phyloP scores from a whole-genome alignment of 192 early-diverging fungal genomes.

The Coemansia sp. region DNA sequence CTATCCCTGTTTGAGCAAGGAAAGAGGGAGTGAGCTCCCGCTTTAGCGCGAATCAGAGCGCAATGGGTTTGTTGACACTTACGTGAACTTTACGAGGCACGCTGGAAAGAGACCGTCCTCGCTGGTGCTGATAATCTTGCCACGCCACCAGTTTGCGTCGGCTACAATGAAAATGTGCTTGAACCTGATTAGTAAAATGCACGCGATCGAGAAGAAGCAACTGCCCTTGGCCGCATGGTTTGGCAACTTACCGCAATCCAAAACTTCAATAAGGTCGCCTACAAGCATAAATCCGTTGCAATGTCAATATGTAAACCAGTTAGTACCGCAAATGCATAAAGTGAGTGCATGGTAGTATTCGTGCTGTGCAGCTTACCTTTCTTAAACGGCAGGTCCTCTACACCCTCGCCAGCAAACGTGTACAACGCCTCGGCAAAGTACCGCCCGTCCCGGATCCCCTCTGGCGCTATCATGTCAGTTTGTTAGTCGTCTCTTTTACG shows the following conservation, averaged over 20 bases:
- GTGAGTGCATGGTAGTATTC: not conserved
- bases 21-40: not conserved
- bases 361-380: conserved; percentile 26
- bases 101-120: conserved; percentile 56
- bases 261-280: conserved; percentile 48
- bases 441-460: conserved; percentile 52
- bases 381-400: conserved; percentile 55
- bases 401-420: conserved; percentile 55
- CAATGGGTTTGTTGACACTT: conserved; percentile 28
- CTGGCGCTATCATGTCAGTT: conserved; percentile 46
- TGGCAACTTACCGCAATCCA: conserved; percentile 46
- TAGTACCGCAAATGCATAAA: not conserved
- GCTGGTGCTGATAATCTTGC: conserved; percentile 43
- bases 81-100: conserved; percentile 57
- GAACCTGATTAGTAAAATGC: conserved; percentile 1
- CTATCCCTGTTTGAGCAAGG: not conserved
- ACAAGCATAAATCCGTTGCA: not conserved
- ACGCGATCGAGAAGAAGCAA: not conserved
- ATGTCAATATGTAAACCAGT: not conserved
- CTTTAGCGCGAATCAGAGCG: not conserved
- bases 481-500: not conserved
- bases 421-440: conserved; percentile 56
- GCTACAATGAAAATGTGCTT: conserved; percentile 23
- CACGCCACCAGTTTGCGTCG: conserved; percentile 59
- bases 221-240: not conserved